Conservation (phyloP, 2,329 filamentous ascomycete species). For the Exophiala sp. region DNA sequence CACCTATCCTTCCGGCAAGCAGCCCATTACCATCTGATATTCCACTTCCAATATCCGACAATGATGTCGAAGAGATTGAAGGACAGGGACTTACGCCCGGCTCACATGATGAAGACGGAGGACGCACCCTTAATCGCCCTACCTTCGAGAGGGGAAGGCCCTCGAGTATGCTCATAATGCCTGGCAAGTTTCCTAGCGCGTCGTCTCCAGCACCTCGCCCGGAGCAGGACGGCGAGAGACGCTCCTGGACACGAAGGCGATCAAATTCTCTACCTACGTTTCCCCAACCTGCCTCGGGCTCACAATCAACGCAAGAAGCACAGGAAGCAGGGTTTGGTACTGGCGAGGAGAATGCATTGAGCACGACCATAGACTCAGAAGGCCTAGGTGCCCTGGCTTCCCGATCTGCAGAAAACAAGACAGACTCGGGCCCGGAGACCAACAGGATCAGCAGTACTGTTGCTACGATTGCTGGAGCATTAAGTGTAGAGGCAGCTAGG, state of each 20-base stretch:
- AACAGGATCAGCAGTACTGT: constrained; percentile 23
- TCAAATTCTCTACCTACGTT: constrained; percentile 22
- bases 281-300: background rate
- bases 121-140: constrained; percentile 3
- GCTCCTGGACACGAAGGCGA: constrained; percentile 10
- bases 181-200: constrained; percentile 19
- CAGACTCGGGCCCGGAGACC: background rate
- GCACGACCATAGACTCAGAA: background rate
- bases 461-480: constrained; percentile 26
- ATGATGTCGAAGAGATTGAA: constrained; percentile 75
- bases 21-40: constrained; percentile 50
- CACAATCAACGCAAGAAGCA: background rate
- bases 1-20: constrained; percentile 30
- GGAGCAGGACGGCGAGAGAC: constrained; percentile 7
- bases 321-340: background rate
- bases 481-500: constrained; percentile 24
- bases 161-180: constrained; percentile 25
- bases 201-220: background rate
- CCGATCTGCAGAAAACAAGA: background rate
- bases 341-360: background rate
- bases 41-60: constrained; percentile 60
- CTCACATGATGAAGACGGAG: background rate
- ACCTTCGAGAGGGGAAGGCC: constrained; percentile 12
- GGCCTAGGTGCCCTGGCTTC: background rate
- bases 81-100: constrained; percentile 61